A percentile compares a stretch with the other conserved stretches of the same genome.
These are phyloP conservation scores for Arctium minus DNA, from an alignment of 129 eudicot species.

Conservation along the genomic window DNA sequence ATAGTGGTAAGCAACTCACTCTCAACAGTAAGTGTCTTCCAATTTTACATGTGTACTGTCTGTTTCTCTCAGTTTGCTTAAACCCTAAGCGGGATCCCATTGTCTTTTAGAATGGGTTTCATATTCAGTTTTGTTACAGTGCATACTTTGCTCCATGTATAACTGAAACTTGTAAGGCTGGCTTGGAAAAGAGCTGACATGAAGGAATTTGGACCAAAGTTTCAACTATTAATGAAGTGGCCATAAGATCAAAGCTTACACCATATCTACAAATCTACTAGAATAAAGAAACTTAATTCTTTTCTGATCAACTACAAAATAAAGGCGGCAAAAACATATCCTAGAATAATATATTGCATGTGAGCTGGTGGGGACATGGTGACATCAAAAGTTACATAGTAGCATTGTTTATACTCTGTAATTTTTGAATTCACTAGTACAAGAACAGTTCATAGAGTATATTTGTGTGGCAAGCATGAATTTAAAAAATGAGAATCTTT, in stretches of 20 bases:
- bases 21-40: conserved; percentile 70
- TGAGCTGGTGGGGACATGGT: neutral
- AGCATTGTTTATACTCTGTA: neutral
- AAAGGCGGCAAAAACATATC: neutral
- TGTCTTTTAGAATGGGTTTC: neutral
- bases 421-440: neutral
- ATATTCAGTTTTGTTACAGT: neutral
- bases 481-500: neutral
- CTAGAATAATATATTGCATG: neutral
- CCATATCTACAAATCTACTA: neutral
- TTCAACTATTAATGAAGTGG: neutral
- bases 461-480: neutral
- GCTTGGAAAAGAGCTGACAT: neutral
- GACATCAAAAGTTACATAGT: neutral
- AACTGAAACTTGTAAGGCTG: neutral
- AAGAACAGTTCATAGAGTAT: neutral
- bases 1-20: conserved; percentile 64
- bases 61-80: conserved; percentile 21
- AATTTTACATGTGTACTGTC: conserved; percentile 59
- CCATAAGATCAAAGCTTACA: neutral
- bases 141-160: too few species aligned
- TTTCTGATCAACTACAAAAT: neutral
- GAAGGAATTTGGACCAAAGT: neutral
- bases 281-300: neutral
- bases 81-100: neutral